These are phyloP conservation scores for Cystofilobasidium bisporidii DNA, from an alignment of 768 basidiomycete species.

Conservation along the genomic window DNA sequence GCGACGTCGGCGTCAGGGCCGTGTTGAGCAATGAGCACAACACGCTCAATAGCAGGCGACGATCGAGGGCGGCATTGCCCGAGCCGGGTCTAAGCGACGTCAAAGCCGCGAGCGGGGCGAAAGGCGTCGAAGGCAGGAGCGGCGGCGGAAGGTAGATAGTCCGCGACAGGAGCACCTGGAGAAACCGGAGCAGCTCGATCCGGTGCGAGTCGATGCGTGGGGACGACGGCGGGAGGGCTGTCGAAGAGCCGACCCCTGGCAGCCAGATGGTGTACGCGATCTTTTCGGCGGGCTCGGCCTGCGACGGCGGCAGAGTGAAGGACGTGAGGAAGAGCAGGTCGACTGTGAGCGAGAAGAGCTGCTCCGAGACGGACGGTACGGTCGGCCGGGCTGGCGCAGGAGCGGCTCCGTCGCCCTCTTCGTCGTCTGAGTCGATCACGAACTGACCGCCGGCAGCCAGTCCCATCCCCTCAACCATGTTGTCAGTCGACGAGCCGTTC, in stretches of 20 bases:
- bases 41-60: slow-evolving; percentile 66
- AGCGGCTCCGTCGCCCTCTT: neutral
- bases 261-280: slow-evolving; percentile 78
- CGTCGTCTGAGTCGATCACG: slow-evolving; percentile 77
- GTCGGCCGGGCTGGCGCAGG: slow-evolving; percentile 40
- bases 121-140: slow-evolving; percentile 59
- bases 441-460: slow-evolving; percentile 50
- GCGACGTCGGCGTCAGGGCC: slow-evolving; percentile 40
- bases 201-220: slow-evolving; percentile 66
- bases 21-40: slow-evolving; percentile 91
- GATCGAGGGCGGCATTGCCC: slow-evolving; percentile 31
- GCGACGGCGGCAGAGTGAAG: slow-evolving; percentile 65
- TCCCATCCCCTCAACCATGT: slow-evolving; percentile 45
- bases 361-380: slow-evolving; percentile 69
- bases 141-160: slow-evolving; percentile 75
- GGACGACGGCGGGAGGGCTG: slow-evolving; percentile 60
- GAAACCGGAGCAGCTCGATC: slow-evolving; percentile 71
- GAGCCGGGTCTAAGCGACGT: slow-evolving; percentile 52
- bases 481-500: slow-evolving; percentile 30
- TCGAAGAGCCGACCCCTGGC: slow-evolving; percentile 63
- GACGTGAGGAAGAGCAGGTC: slow-evolving; percentile 90
- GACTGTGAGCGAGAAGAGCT: slow-evolving; percentile 58
- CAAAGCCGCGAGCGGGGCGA: slow-evolving; percentile 62
- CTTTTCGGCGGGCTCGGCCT: slow-evolving; percentile 34
- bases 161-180: slow-evolving; percentile 77